Conservation (phyloP, 2,329 filamentous ascomycete species). For the Magnaporthales sp. region DNA sequence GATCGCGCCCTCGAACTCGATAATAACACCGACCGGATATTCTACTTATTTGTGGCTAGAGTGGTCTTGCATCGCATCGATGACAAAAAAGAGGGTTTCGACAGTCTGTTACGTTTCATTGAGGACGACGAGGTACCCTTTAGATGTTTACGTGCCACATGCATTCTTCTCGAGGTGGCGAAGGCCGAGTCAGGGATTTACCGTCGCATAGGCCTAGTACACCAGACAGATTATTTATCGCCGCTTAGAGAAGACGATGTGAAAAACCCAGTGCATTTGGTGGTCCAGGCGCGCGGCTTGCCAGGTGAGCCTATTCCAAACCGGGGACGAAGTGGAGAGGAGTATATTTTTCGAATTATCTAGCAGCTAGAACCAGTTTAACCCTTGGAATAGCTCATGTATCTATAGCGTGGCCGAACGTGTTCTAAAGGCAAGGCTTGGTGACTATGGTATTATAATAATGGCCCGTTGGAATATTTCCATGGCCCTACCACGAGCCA, state of each 20-base stretch:
- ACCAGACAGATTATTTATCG: not conserved
- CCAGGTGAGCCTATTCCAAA: not conserved
- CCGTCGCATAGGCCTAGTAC: not conserved
- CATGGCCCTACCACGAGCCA: no score
- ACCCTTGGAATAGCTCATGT: no score
- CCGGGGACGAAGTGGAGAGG: not conserved
- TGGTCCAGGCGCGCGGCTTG: not conserved
- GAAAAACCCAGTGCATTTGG: not conserved
- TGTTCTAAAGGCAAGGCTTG: not conserved
- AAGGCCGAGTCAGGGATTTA: not conserved
- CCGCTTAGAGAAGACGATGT: not conserved
- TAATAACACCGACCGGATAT: not conserved
- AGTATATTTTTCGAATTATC: not conserved
- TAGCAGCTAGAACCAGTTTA: not conserved
- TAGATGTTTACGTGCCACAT: not conserved
- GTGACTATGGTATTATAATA: no score
- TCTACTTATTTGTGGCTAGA: not conserved
- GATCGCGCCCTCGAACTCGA: not conserved
- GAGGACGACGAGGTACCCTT: no score
- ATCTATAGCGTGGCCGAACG: not conserved
- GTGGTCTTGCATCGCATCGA: not conserved
- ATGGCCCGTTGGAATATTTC: no score
- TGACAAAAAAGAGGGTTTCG: not conserved
- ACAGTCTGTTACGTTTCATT: no score
- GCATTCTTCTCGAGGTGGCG: not conserved